Percentiles rank a stretch among this genome's conserved stretches.
Evolutionary conservation across 352 stramenopile genomes (phyloP).

Genomic region (Phytophthora pseudosyringae): DNA sequence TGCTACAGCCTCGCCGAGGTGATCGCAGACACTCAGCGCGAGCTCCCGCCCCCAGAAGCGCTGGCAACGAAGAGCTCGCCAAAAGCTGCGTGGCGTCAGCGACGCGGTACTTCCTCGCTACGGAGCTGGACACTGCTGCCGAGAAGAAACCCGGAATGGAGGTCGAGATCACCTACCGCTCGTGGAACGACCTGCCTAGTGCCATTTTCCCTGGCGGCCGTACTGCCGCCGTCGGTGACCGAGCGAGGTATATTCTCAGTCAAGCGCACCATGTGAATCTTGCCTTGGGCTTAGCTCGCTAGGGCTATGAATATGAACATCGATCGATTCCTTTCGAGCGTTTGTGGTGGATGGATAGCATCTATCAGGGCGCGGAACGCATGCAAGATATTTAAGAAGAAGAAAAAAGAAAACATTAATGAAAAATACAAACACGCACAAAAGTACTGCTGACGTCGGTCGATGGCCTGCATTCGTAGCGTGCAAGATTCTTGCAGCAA

Average conservation of each 20-base stretch:
- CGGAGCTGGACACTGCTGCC: constrained; percentile 59
- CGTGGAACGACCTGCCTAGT: constrained; percentile 77
- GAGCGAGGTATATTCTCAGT: constrained; percentile 81
- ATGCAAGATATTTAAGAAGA: constrained; percentile 46
- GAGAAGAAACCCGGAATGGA: constrained; percentile 73
- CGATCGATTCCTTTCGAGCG: constrained; percentile 4
- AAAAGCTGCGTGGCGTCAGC: constrained; percentile 58
- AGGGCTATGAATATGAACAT: constrained; percentile 34
- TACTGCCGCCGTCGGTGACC: constrained; percentile 67
- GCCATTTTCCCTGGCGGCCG: constrained; percentile 66
- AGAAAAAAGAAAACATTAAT: constrained; percentile 24
- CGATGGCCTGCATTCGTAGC: constrained; percentile 15
- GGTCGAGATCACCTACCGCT: constrained; percentile 60
- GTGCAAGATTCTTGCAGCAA: constrained; percentile 4
- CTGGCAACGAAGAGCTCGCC: constrained; percentile 41
- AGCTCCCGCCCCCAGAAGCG: background rate
- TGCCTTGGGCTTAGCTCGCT: constrained; percentile 53
- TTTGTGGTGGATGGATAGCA: constrained; percentile 4
- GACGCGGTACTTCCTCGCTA: constrained; percentile 82
- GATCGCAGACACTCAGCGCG: constrained; percentile 21
- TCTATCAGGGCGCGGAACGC: constrained; percentile 9
- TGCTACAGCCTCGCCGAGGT: constrained; percentile 10
- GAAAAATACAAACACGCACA: constrained; percentile 35
- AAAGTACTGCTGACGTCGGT: constrained; percentile 10
- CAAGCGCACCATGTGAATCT: constrained; percentile 74